Evolutionary conservation across 306 rosid species (phyloP).

Genomic region (Prunus campanulata): DNA sequence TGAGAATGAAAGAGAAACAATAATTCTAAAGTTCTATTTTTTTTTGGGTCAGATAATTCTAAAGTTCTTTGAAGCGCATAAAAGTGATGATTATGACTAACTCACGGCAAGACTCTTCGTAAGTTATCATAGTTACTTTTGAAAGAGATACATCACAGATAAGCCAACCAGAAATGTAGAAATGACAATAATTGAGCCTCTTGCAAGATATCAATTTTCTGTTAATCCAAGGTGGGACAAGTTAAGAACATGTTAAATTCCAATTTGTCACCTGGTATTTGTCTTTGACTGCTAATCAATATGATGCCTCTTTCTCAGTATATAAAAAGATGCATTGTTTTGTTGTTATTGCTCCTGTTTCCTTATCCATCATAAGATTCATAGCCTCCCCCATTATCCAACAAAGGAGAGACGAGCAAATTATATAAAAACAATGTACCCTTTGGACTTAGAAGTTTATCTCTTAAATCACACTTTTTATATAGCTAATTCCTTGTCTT

Average conservation of each 20-base stretch:
- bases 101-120: conserved; percentile 10
- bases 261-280: conserved; percentile 9
- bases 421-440: not conserved
- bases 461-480: conserved; percentile 2
- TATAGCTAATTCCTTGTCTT: not conserved
- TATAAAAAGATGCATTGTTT: not conserved
- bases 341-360: not conserved
- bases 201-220: not conserved
- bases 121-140: not conserved
- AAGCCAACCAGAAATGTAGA: not conserved
- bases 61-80: not conserved
- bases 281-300: not conserved
- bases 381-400: conserved; percentile 1
- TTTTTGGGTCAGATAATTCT: not conserved
- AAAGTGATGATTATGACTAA: conserved; percentile 17
- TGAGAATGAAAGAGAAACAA: not conserved
- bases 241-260: not conserved
- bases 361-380: not conserved
- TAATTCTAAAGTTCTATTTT: not conserved
- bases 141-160: not conserved
- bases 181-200: not conserved
- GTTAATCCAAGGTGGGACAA: conserved; percentile 12
- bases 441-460: not conserved
- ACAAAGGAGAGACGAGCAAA: not conserved
- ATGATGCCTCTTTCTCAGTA: conserved; percentile 2